Percentiles rank a stretch among this genome's conserved stretches.
Conservation (phyloP, 2,329 filamentous ascomycete species). For the Colletotrichum costaricense region DNA sequence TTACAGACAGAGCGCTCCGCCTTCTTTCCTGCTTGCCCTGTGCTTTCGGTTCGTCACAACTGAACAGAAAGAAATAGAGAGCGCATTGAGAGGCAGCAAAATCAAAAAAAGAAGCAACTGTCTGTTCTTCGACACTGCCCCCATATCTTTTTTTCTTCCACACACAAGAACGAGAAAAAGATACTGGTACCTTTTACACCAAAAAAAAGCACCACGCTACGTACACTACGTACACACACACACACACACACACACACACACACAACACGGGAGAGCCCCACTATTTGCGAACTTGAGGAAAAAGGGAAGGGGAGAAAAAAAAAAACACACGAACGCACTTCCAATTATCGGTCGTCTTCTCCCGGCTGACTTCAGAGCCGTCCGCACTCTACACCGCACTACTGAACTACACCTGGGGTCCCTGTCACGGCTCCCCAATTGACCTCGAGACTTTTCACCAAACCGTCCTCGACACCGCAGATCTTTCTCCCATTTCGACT, state of each 20-base stretch:
- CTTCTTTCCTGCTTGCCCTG: constrained; percentile 27
- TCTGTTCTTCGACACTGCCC: background rate
- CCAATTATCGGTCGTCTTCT: constrained; percentile 6
- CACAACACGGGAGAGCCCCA: background rate
- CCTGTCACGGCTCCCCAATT: constrained; percentile 30
- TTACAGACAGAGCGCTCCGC: constrained; percentile 22
- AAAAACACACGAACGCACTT: background rate
- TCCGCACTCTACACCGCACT: constrained; percentile 20
- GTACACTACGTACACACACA: background rate
- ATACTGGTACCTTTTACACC: background rate
- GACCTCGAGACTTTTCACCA: constrained; percentile 35
- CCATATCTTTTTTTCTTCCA: background rate
- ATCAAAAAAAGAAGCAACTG: background rate
- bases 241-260: background rate
- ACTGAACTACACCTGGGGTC: constrained; percentile 23
- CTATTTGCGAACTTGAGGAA: background rate
- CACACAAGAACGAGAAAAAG: background rate
- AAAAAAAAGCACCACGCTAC: background rate
- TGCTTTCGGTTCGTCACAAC: constrained; percentile 14
- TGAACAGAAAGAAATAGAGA: background rate
- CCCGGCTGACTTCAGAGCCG: constrained; percentile 13
- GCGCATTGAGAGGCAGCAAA: background rate
- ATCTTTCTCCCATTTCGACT: constrained; percentile 31
- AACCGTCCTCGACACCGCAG: constrained; percentile 27
- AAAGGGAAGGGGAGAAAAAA: background rate